Percentiles rank a stretch among this genome's conserved stretches.
Conservation (phyloP, 2,329 filamentous ascomycete genomes). For the Emmonsia crescens region DNA sequence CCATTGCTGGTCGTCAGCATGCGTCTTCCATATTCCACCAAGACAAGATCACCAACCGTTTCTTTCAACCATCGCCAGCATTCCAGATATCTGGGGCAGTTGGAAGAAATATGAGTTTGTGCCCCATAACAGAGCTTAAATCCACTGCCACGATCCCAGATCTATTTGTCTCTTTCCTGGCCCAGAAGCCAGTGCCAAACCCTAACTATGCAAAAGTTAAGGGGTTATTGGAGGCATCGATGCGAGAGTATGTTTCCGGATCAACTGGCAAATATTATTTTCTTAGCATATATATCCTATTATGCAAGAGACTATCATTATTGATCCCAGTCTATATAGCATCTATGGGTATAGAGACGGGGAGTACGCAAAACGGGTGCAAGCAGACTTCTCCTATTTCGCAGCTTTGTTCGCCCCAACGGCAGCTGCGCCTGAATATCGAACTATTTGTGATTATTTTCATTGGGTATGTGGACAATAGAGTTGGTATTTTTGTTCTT, state of each 20-base stretch:
- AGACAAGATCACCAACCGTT: not conserved
- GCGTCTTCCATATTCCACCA: not conserved
- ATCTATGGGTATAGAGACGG: not conserved
- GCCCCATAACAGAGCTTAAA: not conserved
- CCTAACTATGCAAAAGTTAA: constrained; percentile 17
- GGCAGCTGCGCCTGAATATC: constrained; percentile 16
- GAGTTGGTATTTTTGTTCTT: not conserved
- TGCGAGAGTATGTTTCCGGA: not conserved
- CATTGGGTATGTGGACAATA: constrained; percentile 9
- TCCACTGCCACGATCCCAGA: constrained; percentile 15
- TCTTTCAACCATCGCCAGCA: not conserved
- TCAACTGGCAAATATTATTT: not conserved
- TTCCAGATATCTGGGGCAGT: not conserved
- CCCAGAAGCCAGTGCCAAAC: constrained; percentile 16
- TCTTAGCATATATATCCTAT: not conserved
- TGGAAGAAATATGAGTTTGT: not conserved
- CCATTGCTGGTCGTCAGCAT: too few species aligned
- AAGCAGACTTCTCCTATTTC: constrained; percentile 19
- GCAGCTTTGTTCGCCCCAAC: constrained; percentile 18
- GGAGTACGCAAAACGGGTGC: constrained; percentile 9
- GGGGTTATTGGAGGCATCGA: not conserved
- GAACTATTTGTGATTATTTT: constrained; percentile 17
- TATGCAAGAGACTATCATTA: not conserved
- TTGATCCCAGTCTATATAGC: not conserved
- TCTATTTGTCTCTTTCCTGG: constrained; percentile 22